Conservation (phyloP, 208 protist genomes). For the Trypanosomatidae sp. region DNA sequence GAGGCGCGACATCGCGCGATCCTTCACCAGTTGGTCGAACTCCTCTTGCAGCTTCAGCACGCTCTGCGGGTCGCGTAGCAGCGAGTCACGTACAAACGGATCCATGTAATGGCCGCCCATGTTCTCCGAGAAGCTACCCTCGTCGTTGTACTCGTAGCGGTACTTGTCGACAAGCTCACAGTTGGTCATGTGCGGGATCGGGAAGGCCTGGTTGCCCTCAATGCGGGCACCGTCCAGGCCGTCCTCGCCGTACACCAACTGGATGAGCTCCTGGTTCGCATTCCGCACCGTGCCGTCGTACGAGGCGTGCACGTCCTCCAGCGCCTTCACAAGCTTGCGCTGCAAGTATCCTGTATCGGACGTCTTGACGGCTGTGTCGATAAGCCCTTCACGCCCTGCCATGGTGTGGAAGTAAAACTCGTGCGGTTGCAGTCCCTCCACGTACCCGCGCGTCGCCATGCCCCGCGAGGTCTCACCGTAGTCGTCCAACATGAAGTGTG, state of each 20-base stretch:
- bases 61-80: constrained; percentile 73
- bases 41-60: constrained; percentile 86
- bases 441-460: constrained; percentile 99
- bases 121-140: constrained; percentile 71
- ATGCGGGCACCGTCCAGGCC: constrained; percentile 96
- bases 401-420: constrained; percentile 99
- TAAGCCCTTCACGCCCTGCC: constrained; percentile 99
- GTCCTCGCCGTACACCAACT: constrained; percentile 99
- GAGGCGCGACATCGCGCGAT: constrained; percentile 74
- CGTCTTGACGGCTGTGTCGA: constrained; percentile 99
- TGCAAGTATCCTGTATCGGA: constrained; percentile 97
- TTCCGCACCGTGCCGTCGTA: constrained; percentile 99
- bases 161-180: constrained; percentile 68
- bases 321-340: constrained; percentile 97
- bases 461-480: constrained; percentile 97
- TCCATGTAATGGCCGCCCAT: constrained; percentile 88
- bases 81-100: constrained; percentile 80
- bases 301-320: constrained; percentile 98
- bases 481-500: constrained; percentile 99
- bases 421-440: constrained; percentile 97
- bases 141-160: constrained; percentile 76
- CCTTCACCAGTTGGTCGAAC: constrained; percentile 86
- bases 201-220: constrained; percentile 89
- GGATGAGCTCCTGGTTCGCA: constrained; percentile 93
- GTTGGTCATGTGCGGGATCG: constrained; percentile 64